Evolutionary conservation across 768 basidiomycete species (phyloP).

Genomic region (Daedaleopsis sinensis): DNA sequence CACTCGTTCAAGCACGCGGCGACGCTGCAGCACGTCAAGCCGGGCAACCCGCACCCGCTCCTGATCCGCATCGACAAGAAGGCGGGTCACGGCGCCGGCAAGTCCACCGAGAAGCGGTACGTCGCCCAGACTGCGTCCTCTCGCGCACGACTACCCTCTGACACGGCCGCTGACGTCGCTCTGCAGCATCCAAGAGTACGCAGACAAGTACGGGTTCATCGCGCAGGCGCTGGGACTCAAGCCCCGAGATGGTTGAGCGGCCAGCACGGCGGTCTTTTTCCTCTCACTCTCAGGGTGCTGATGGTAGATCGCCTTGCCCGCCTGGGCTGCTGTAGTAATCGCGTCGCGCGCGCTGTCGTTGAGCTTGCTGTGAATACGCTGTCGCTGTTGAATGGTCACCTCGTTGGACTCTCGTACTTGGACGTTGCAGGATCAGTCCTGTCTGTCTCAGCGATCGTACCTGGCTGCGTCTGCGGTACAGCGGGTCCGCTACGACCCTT

Average conservation of each 20-base stretch:
- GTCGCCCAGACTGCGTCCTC: constrained; percentile 1
- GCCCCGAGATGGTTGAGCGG: constrained; percentile 9
- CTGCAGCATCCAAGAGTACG: constrained; percentile 70
- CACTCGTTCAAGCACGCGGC: constrained; percentile 87
- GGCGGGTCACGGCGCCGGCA: constrained; percentile 81
- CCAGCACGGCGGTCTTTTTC: too few species aligned
- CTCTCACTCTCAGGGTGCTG: not conserved
- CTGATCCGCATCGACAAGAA: constrained; percentile 80
- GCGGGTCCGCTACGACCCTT: too few species aligned
- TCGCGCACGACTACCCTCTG: constrained; percentile 1
- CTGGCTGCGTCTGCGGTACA: too few species aligned
- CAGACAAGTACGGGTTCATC: constrained; percentile 79
- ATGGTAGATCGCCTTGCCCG: not conserved
- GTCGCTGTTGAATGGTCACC: too few species aligned
- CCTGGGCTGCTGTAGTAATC: not conserved
- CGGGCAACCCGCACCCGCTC: constrained; percentile 72
- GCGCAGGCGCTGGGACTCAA: constrained; percentile 63
- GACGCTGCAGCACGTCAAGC: constrained; percentile 66
- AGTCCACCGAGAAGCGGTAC: constrained; percentile 71
- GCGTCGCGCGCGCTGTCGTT: not conserved
- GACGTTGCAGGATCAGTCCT: too few species aligned
- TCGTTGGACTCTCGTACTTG: too few species aligned
- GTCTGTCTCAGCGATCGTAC: too few species aligned
- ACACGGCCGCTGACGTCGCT: not conserved
- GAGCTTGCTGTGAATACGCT: not conserved